These are phyloP conservation scores for Blastobotrys ciferrii DNA, from an alignment of 1,139 yeast species.

Conservation along the genomic window DNA sequence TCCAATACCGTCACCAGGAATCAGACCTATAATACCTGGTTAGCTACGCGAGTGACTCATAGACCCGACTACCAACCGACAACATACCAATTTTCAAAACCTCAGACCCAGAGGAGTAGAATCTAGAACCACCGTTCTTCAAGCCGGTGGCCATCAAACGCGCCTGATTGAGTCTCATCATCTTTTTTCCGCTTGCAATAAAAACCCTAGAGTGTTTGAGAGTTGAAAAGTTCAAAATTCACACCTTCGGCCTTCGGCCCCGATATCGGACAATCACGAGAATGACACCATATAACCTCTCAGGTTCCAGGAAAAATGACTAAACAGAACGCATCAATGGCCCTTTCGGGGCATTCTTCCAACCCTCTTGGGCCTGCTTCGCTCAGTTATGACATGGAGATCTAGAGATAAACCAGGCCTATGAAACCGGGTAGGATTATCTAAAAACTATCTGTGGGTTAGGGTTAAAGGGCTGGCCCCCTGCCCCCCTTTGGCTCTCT, in stretches of 20 bases:
- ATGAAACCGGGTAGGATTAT: too few species aligned
- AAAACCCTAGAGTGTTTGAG: not conserved
- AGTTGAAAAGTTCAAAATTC: not conserved
- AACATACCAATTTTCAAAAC: constrained; percentile 33
- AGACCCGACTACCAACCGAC: not conserved
- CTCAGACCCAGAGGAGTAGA: constrained; percentile 28
- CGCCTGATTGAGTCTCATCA: constrained; percentile 4
- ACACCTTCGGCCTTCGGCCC: not conserved
- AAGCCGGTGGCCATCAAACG: constrained; percentile 1
- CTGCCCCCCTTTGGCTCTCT: too few species aligned
- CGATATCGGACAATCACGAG: not conserved
- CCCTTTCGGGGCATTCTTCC: too few species aligned
- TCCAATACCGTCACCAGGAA: constrained; percentile 99
- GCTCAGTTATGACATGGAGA: too few species aligned
- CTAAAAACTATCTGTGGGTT: too few species aligned
- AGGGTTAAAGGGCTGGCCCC: too few species aligned
- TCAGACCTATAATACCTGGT: constrained; percentile 47
- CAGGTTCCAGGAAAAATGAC: too few species aligned
- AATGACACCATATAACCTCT: not conserved
- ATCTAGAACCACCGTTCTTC: constrained; percentile 1
- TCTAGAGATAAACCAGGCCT: too few species aligned
- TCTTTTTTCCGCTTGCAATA: not conserved
- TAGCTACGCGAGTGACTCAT: not conserved
- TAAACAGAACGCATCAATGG: too few species aligned
- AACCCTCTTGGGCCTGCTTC: too few species aligned